Evolutionary conservation across 2,329 filamentous ascomycete genomes (phyloP).

Genomic region (Ustulina deusta): DNA sequence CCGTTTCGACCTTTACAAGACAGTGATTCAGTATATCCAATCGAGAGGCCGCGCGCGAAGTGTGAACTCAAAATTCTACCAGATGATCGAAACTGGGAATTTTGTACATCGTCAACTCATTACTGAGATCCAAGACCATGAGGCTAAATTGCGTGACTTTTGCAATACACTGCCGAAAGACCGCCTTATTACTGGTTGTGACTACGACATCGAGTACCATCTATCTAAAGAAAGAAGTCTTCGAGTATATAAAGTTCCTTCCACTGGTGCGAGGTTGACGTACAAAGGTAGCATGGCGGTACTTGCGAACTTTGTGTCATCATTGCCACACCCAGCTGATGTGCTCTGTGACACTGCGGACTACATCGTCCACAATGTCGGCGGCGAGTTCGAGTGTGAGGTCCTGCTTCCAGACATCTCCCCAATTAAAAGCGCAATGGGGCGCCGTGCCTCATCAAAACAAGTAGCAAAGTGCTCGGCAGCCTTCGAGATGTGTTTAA

Average conservation of each 20-base stretch:
- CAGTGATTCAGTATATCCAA: slow-evolving; percentile 95
- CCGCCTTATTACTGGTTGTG: slow-evolving; percentile 72
- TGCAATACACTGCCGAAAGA: slow-evolving; percentile 81
- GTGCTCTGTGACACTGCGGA: slow-evolving; percentile 56
- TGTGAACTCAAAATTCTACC: slow-evolving; percentile 80
- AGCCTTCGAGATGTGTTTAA: slow-evolving; percentile 83
- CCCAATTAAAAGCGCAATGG: slow-evolving; percentile 75
- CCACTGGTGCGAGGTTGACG: slow-evolving; percentile 81
- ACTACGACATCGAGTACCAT: slow-evolving; percentile 67
- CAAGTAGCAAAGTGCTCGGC: slow-evolving; percentile 86
- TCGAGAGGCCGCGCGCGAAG: slow-evolving; percentile 89
- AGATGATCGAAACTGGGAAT: slow-evolving; percentile 84
- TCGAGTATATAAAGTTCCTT: slow-evolving; percentile 69
- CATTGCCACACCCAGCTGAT: slow-evolving; percentile 65
- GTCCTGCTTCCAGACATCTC: slow-evolving; percentile 81
- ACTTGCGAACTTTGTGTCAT: slow-evolving; percentile 79
- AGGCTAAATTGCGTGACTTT: slow-evolving; percentile 76
- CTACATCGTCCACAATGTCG: slow-evolving; percentile 71
- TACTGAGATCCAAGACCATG: slow-evolving; percentile 69
- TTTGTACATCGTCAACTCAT: slow-evolving; percentile 67
- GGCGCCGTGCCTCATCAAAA: slow-evolving; percentile 75
- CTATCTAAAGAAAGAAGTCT: slow-evolving; percentile 63
- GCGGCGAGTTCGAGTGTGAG: slow-evolving; percentile 77
- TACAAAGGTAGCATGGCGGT: slow-evolving; percentile 79
- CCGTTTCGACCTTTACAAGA: slow-evolving; percentile 87